Base-by-base conservation (phyloP, 2,329 filamentous ascomycete species). In the Daldinia sp. region DNA sequence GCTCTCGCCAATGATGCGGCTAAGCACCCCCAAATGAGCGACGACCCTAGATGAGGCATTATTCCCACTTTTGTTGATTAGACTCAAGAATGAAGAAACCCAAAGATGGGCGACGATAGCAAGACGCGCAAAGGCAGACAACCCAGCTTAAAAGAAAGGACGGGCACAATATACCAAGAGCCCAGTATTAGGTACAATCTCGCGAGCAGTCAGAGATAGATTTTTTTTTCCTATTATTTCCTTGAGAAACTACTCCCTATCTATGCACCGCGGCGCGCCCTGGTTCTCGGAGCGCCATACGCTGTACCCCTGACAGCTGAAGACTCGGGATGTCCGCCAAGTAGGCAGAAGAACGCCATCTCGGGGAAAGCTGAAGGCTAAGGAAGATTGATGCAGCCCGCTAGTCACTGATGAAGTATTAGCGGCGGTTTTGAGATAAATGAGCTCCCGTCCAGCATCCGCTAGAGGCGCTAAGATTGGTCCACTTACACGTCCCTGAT, bases 251-350 rank as follows among this genome's bases (percentile, higher is more conserved):
- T 50, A 50, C 39, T 35, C 41, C 41, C 55, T 33, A 13, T 28
- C 42, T 18, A 59, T 10, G 23, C 37, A 50, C 42, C 54, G 26
- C 46, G 28, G 23, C 54, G 37, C 37, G 46, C 26, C 63, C 60
- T 58, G 56, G 63, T 63, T 35, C 63, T 28, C 10, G 67, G 59
- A 66, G 63, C 59, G 67, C 59, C 42, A 65, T 63, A 67, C 59
- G 65, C 59, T 42, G 63, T 63, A 67, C 60, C 71, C 71, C 57
- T 73, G 71, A 42, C 60, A 73, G 71, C 71, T 73, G 71, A 73
- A 73, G 41, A 57, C 13, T 48, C 13, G 28, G 44, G 23, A 48
- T 53, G 54, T 15, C 37, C 35, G 64, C 64, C 68, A 68, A 68
- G 68, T 35, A 61, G 9, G 12, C 33, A 46, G n/a, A 46, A 68